These are phyloP conservation scores for Afroboletus lepidellus DNA, from an alignment of 1,284 basidiomycete genomes.

Conservation along the genomic window DNA sequence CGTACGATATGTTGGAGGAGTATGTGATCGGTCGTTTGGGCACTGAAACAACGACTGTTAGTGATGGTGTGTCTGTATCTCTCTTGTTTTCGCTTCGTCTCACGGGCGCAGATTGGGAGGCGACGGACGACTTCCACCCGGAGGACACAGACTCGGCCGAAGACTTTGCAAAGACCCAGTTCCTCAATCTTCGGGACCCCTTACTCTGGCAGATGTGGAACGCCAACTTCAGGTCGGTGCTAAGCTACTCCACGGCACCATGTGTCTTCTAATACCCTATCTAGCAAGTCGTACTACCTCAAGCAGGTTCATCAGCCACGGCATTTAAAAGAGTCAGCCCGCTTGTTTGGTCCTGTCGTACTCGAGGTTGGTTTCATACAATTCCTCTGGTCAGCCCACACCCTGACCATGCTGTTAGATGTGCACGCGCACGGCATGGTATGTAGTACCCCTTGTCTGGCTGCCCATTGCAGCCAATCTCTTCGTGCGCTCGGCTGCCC, in stretches of 20 bases:
- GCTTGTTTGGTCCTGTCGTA: conserved; percentile 80
- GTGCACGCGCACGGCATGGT: conserved; percentile 91
- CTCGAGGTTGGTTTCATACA: conserved; percentile 63
- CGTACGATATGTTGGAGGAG: conserved; percentile 91
- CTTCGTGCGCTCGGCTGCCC: conserved; percentile 76
- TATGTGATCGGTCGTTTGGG: conserved; percentile 82
- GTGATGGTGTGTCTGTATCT: conserved; percentile 60
- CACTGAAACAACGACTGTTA: conserved; percentile 70
- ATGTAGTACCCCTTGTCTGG: conserved; percentile 92
- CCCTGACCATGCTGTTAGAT: conserved; percentile 43
- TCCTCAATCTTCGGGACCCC: conserved; percentile 89
- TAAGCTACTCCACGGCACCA: rapidly evolving
- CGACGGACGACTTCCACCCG: conserved; percentile 85
- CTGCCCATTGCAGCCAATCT: conserved; percentile 84
- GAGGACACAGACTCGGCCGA: conserved; percentile 78
- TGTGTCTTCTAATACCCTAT: conserved; percentile 6
- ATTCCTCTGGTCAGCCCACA: background rate
- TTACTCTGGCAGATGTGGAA: conserved; percentile 84
- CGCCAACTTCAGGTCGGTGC: conserved; percentile 68
- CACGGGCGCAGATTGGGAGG: conserved; percentile 69
- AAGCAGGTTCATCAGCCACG: conserved; percentile 96
- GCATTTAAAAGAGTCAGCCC: conserved; percentile 84
- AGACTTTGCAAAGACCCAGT: conserved; percentile 87
- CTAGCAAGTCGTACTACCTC: conserved; percentile 91
- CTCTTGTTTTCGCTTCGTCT: background rate